phyloP scores from a whole-genome alignment of 2,329 filamentous ascomycete species.

The Exophiala sideris region DNA sequence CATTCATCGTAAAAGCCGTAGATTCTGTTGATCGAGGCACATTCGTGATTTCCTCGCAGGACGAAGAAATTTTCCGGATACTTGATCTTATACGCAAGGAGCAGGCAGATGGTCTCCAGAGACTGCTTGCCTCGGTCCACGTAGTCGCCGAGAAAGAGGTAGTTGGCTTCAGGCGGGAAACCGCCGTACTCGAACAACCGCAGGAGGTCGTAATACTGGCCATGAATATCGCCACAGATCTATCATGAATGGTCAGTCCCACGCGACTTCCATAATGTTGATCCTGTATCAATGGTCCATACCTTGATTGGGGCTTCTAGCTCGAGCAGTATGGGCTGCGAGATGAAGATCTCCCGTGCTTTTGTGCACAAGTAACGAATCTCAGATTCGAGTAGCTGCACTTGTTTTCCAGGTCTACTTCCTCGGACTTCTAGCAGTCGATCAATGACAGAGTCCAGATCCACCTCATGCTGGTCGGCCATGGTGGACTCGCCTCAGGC shows the following conservation, averaged over 20 bases:
- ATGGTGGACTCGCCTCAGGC: conserved; percentile 47
- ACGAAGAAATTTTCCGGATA: conserved; percentile 99
- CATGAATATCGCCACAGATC: conserved; percentile 99
- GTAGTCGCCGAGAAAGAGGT: conserved; percentile 98
- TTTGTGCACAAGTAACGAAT: conserved; percentile 98
- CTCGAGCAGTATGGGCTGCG: conserved; percentile 95
- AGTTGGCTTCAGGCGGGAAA: conserved; percentile 97
- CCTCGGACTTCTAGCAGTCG: conserved; percentile 95
- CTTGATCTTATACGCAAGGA: conserved; percentile 99
- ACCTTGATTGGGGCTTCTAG: conserved; percentile 99
- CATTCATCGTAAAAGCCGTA: conserved; percentile 99
- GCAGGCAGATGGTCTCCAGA: conserved; percentile 93
- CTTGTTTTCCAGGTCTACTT: conserved; percentile 96
- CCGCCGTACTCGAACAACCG: conserved; percentile 97
- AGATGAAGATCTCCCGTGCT: conserved; percentile 98
- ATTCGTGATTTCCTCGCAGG: conserved; percentile 97
- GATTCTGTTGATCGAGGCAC: conserved; percentile 96
- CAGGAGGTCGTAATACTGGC: conserved; percentile 97
- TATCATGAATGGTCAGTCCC: conserved; percentile 39
- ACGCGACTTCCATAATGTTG: not conserved
- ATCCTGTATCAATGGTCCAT: conserved; percentile 32
- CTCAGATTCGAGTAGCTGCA: conserved; percentile 92
- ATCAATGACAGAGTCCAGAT: conserved; percentile 99
- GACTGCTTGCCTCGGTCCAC: conserved; percentile 99
- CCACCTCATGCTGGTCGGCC: conserved; percentile 83